A percentile compares a stretch with the other conserved stretches of the same genome.
These are phyloP conservation scores for Podospora sp. DNA, from an alignment of 495 filamentous ascomycete species.

Conservation along the genomic window DNA sequence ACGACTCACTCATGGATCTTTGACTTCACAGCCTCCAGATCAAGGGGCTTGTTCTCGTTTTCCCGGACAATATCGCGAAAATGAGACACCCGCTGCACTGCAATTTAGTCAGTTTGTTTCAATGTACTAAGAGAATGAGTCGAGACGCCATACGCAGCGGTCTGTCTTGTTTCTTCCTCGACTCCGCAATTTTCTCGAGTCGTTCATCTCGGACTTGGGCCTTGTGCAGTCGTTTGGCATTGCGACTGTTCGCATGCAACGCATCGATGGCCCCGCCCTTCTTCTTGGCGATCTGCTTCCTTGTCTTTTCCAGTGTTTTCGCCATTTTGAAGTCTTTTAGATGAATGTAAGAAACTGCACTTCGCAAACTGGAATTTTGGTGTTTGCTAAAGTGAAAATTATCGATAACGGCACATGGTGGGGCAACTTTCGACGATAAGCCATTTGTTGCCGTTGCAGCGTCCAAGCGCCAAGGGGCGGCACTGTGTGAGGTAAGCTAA, in stretches of 20 bases:
- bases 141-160: constrained; percentile 59
- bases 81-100: constrained; percentile 72
- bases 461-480: no score
- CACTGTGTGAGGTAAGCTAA: neutral
- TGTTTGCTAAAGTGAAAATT: neutral
- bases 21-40: constrained; percentile 58
- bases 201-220: constrained; percentile 77
- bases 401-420: constrained; percentile 10
- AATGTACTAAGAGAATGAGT: neutral
- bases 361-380: constrained; percentile 8
- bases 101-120: neutral
- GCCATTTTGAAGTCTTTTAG: constrained; percentile 59
- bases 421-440: constrained; percentile 6
- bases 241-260: constrained; percentile 82
- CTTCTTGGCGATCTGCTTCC: constrained; percentile 82
- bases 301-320: constrained; percentile 72
- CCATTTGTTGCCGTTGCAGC: constrained; percentile 12
- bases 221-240: constrained; percentile 71
- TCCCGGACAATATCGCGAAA: constrained; percentile 65
- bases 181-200: constrained; percentile 63
- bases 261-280: constrained; percentile 62
- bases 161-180: constrained; percentile 66
- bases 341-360: neutral
- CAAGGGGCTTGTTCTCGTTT: constrained; percentile 57
- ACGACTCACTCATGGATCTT: constrained; percentile 62